Percentiles rank a stretch among this genome's conserved stretches.
phyloP scores from a whole-genome alignment of 2,329 filamentous ascomycete genomes.

The Ambrosiella beaveri region DNA sequence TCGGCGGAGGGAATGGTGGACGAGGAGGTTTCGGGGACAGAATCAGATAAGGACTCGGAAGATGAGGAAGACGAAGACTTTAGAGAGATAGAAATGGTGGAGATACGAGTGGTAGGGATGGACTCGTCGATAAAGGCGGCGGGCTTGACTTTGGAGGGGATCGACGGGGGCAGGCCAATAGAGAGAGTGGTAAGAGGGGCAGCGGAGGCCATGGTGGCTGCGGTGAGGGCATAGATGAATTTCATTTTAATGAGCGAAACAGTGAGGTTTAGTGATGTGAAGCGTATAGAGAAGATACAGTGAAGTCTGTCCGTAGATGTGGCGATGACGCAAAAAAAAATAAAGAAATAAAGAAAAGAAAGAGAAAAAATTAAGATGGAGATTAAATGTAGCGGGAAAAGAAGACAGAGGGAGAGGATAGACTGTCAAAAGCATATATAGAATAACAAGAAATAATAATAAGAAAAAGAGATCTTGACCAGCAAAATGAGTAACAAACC shows the following conservation, averaged over 20 bases:
- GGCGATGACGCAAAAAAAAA: no score
- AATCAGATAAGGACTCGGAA: not conserved
- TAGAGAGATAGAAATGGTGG: not conserved
- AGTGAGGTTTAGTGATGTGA: no score
- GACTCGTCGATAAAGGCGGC: constrained; percentile 3
- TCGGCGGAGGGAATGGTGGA: not conserved
- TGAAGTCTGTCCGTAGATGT: no score
- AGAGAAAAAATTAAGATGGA: no score
- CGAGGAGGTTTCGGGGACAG: not conserved
- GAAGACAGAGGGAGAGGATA: no score
- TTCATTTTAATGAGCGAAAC: not conserved
- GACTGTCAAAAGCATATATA: no score
- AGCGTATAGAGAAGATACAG: no score
- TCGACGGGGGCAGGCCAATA: constrained; percentile 9
- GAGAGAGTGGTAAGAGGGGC: not conserved
- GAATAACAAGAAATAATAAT: no score
- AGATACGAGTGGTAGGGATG: not conserved
- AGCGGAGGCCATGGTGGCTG: constrained; percentile 2
- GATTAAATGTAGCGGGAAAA: no score
- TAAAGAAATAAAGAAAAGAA: no score
- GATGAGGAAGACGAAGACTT: not conserved
- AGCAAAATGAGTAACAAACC: no score
- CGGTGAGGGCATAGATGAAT: constrained; percentile 4
- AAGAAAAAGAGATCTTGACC: no score
- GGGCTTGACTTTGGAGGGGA: constrained; percentile 2